Base-by-base conservation (phyloP, 2,329 filamentous ascomycete species). In the Zasmidium angulare region DNA sequence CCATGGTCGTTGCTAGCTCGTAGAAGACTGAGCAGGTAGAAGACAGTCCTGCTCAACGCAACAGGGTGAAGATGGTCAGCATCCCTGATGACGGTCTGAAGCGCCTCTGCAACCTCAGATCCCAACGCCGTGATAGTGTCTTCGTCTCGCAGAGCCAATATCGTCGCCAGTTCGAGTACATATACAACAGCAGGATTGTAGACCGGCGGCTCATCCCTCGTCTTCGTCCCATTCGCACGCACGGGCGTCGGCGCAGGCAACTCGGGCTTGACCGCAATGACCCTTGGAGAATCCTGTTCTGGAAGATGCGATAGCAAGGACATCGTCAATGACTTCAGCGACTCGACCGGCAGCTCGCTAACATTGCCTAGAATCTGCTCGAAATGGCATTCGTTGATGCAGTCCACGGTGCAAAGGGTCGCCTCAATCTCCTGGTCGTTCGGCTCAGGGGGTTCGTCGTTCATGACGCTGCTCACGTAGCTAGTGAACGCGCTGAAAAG, bases 401-500 rank as follows among this genome's bases (percentile, higher is more conserved):
- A 99, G 73, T 98, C 95, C 2, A 97, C 90, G 0, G 95, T 93
- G 72, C 90, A 95, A 10, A 99, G 80, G 0, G 95, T 98, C 72
- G 95, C 96, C 70, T 99, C 95, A 26, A 99, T 82, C 74, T 99
- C 95, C 72, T 98, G 93, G 65, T 98, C 92, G 1, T 95, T 98
- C 1, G 95, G 95, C 77, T 99, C 95, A 0, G 95, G 95, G 12
- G 95, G 95, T 71, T 99, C 95, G 74, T 98, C 95, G 11, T 95
- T 96, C 46, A 96, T 95, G 73, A 99, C 98, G 74, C 93, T 98
- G n/a, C 93, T 96, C 29, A 99, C 92, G 70, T 98, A 99, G 3
- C 90, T 96, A 0, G 93, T 96, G 69, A 99, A 91, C 0, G 93
- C 92, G 2, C 93, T 96, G 73, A 99, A 92, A 52, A 99, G 84